Evolutionary conservation across 768 basidiomycete genomes (phyloP), one percentile per base, ranked within the genome.

Genomic region (Calocybe gangraenosa): DNA sequence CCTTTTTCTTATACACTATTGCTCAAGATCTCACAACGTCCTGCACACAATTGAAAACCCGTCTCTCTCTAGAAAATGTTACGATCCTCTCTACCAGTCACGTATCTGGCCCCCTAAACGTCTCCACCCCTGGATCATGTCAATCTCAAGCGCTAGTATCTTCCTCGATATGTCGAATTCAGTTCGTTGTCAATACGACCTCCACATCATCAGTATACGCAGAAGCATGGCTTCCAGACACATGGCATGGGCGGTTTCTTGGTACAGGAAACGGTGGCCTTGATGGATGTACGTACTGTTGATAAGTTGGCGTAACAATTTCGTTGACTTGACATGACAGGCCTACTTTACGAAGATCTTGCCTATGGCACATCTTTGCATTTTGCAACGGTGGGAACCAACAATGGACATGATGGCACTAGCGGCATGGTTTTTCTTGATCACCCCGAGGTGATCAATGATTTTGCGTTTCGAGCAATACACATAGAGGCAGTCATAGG

Each of bases 371-470:
- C 37, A 8, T 44, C 32, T 6, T 13, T 44, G 7, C 46, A 37
- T 31, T 36, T 50, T 28, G 49, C 49, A 9, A 36, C 41, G 9
- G 40, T 50, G 11, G 36, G 13, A 13, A 45, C 46, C 7, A 30
- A 45, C 35, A 45, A 42, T 8, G 43, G 43, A 1, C 47, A 48
- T 22, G 40, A 44, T 10, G 45, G 42, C 14, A 30, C 33, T 41
- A n/a, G 7, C 34, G 46, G 19, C 9, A 13, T 15, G 1, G 14
- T 7, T 4, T 47, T 38, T n/a, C 20, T 50, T 10, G 35, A 33
- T 18, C 22, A 48, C 17, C 32, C 40, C 33, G 38, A 49, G 11
- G 42, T 46, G 33, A 48, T 52, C 32, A 40, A 44, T 6, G 47
- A 45, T 40, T 48, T 44, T 18, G 33, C 40, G 2, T 35, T 31